phyloP scores from a whole-genome alignment of 2,329 filamentous ascomycete species.

The Colletotrichum sp. region DNA sequence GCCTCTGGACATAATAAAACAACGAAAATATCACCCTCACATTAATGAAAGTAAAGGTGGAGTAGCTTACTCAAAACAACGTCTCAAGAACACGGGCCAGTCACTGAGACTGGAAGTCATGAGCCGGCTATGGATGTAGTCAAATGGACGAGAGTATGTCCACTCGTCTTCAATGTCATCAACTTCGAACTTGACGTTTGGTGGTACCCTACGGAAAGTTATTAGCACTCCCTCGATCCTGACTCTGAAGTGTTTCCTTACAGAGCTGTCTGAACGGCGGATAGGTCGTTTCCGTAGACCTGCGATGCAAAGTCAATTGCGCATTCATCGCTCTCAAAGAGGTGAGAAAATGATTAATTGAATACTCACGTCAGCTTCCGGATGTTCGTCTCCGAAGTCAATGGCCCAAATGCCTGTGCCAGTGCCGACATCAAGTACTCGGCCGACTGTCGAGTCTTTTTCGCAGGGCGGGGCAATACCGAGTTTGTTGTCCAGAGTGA shows the following conservation, averaged over 20 bases:
- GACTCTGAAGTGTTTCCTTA: not conserved
- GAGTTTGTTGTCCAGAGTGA: not conserved
- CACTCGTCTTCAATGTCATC: conserved; percentile 39
- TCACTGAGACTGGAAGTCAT: conserved; percentile 40
- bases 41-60: too few relatives aligned
- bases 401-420: conserved; percentile 28
- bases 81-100: conserved; percentile 31
- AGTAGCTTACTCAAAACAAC: not conserved
- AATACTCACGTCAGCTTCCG: conserved; percentile 23
- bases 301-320: not conserved
- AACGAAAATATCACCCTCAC: too few relatives aligned
- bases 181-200: conserved; percentile 48
- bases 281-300: conserved; percentile 33
- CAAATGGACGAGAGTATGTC: conserved; percentile 33
- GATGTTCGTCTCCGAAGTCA: conserved; percentile 30
- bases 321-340: too few relatives aligned
- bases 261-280: conserved; percentile 29
- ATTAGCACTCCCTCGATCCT: conserved; percentile 25
- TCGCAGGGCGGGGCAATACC: conserved; percentile 27
- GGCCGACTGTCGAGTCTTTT: not conserved
- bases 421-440: conserved; percentile 26
- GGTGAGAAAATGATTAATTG: too few relatives aligned
- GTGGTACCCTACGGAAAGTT: too few relatives aligned
- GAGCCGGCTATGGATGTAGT: conserved; percentile 37
- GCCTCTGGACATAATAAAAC: too few relatives aligned